Base-by-base conservation (phyloP, 176 grass and related monocot species). In the Lolium rigidum region DNA sequence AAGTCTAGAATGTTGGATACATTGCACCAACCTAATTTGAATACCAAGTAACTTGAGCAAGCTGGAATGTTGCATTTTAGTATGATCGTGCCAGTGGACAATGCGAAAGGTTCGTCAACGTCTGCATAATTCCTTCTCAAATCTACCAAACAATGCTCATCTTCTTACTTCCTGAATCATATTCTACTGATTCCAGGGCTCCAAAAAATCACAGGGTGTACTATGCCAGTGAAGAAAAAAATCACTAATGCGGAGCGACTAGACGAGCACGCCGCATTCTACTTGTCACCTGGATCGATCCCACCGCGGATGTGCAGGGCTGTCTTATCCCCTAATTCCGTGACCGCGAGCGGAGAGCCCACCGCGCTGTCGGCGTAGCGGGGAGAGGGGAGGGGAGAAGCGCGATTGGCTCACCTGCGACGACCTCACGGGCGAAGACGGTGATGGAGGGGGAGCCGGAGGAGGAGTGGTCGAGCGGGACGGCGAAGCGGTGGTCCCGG, bases 371-470 rank as follows among this genome's bases (percentile, higher is more conserved):
- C n/a, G n/a, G n/a, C n/a, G 28, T 6, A 48, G 82, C 56, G 12
- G 5, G 26, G 58, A 18, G 67, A 75, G 82, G 66, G 1, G 62
- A 70, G 46, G 28, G 64, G 16, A 28, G 39, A 75, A 49, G 58
- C 18, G 69, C 9, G 56, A 83, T 57, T 83, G 14, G 63, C 35
- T 35, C 82, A 94, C 96, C 92, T 38, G 82, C 92, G 63, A 95
- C 93, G 72, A 95, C 90, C 88, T 98, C 97, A 18, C 97, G 93
- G 44, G 84, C 94, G 83, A 95, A 98, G 25, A 98, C 93, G 79
- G 92, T 83, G 93, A 98, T 95, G 59, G 76, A 71, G 10, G 80
- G 50, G 44, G 50, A 91, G 82, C 47, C 31, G 14, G 86, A 2
- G 21, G 65, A 63, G 76, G 88, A 89, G 84, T 98, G 88, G 64